Percentiles rank a stretch among this genome's conserved stretches.
These are phyloP conservation scores for Dothideomycetes sp. DNA, from an alignment of 2,329 filamentous ascomycete genomes.

Conservation along the genomic window DNA sequence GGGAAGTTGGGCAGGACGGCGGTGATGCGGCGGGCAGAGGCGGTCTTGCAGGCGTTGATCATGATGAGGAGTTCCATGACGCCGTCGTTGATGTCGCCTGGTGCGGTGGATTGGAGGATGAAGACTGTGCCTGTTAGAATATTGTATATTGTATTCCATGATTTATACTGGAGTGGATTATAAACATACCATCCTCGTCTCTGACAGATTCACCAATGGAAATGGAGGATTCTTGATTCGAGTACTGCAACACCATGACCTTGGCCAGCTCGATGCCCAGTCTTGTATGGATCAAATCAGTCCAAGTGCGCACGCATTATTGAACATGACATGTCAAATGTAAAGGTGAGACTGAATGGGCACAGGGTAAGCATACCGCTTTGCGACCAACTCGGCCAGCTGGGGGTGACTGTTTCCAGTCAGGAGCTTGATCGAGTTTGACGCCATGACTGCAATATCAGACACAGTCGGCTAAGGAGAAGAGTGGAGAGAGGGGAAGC, in stretches of 20 bases:
- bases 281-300: too few relatives aligned
- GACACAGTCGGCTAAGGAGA: too few relatives aligned
- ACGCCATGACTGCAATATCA: slow-evolving; percentile 46
- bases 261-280: slow-evolving; percentile 69
- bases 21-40: slow-evolving; percentile 80
- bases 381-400: slow-evolving; percentile 58
- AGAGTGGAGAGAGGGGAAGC: too few relatives aligned
- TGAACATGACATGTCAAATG: too few relatives aligned
- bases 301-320: slow-evolving; percentile 8
- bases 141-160: too few relatives aligned
- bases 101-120: slow-evolving; percentile 88
- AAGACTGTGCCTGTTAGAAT: slow-evolving; percentile 49
- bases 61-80: slow-evolving; percentile 98
- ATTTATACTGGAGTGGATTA: neutral
- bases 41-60: slow-evolving; percentile 88
- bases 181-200: slow-evolving; percentile 71
- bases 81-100: slow-evolving; percentile 94
- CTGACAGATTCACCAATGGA: slow-evolving; percentile 93
- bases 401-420: slow-evolving; percentile 66
- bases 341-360: too few relatives aligned
- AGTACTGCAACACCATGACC: slow-evolving; percentile 73
- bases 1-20: slow-evolving; percentile 94
- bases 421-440: slow-evolving; percentile 64
- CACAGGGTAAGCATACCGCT: slow-evolving; percentile 45
- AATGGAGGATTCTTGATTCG: slow-evolving; percentile 78